phyloP scores from a whole-genome alignment of 1,284 basidiomycete species.

The Cutaneotrichosporon sp. region DNA sequence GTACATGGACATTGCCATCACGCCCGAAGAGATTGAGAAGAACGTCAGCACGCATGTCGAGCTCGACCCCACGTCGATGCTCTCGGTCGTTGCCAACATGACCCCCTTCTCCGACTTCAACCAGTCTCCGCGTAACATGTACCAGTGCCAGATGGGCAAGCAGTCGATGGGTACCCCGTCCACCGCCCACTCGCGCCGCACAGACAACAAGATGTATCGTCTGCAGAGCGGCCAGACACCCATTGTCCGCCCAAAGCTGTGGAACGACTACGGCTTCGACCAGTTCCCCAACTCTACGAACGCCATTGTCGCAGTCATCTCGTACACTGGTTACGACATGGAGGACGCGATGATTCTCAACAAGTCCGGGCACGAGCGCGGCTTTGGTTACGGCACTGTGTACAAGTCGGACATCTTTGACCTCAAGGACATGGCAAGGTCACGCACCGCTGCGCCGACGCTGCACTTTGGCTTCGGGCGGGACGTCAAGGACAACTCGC shows the following conservation, averaged over 20 bases:
- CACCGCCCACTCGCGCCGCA: constrained; percentile 83
- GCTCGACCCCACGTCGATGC: constrained; percentile 89
- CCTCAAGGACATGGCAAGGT: constrained; percentile 74
- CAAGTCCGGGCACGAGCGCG: constrained; percentile 97
- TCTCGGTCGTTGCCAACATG: constrained; percentile 69
- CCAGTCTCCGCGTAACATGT: constrained; percentile 62
- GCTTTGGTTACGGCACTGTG: constrained; percentile 94
- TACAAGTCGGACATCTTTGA: constrained; percentile 96
- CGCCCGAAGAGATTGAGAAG: constrained; percentile 79
- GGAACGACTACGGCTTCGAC: constrained; percentile 98
- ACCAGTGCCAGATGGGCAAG: constrained; percentile 87
- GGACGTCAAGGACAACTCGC: constrained; percentile 65
- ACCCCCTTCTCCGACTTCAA: constrained; percentile 89
- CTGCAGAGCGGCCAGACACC: constrained; percentile 95
- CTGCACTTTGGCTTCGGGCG: constrained; percentile 82
- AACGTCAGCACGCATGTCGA: constrained; percentile 87
- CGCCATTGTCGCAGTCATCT: constrained; percentile 97
- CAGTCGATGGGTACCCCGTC: constrained; percentile 99
- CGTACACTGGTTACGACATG: constrained; percentile 99
- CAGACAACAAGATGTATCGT: constrained; percentile 98
- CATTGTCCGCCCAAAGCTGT: constrained; percentile 84
- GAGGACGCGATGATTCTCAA: constrained; percentile 99
- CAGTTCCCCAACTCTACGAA: constrained; percentile 98
- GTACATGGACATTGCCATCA: constrained; percentile 97
- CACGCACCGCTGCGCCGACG: constrained; percentile 61